Percentiles rank a stretch among this genome's conserved stretches.
These are phyloP conservation scores for Chytriomyces hyalinus DNA, from an alignment of 192 early-diverging fungal species.

Conservation along the genomic window DNA sequence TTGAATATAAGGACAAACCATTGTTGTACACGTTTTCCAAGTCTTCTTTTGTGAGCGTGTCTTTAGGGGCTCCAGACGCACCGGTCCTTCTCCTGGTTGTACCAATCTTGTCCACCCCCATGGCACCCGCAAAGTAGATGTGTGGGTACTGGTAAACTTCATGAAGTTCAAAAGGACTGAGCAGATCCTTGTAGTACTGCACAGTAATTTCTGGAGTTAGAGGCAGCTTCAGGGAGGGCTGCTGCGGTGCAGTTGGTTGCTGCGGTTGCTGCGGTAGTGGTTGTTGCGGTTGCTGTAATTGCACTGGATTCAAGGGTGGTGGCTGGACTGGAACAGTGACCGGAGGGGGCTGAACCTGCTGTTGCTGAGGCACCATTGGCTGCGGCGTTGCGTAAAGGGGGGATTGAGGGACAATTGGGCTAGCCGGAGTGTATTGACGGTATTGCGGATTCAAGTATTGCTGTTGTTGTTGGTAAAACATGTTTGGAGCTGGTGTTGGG, in stretches of 20 bases:
- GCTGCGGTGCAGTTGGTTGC: background rate
- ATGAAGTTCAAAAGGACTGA: constrained; percentile 83
- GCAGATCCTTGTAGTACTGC: constrained; percentile 52
- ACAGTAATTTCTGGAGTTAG: constrained; percentile 51
- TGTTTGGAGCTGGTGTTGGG: constrained; percentile 31
- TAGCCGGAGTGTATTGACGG: constrained; percentile 1
- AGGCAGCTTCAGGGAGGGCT: constrained; percentile 46
- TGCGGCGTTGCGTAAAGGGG: background rate
- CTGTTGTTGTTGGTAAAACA: constrained; percentile 35
- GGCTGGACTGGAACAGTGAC: background rate
- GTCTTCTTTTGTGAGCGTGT: constrained; percentile 41
- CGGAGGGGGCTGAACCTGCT: background rate
- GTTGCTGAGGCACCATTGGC: background rate
- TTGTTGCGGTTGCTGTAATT: background rate
- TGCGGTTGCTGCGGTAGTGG: background rate
- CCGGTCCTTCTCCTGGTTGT: constrained; percentile 66
- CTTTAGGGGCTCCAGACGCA: constrained; percentile 52
- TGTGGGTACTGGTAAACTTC: constrained; percentile 86
- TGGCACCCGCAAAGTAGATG: constrained; percentile 91
- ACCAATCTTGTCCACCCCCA: constrained; percentile 63
- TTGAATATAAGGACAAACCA: background rate
- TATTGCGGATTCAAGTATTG: constrained; percentile 30
- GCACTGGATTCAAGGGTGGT: background rate
- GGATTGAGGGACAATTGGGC: background rate
- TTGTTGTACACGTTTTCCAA: constrained; percentile 47